Percentiles rank a stretch among this genome's conserved stretches.
Evolutionary conservation across 2,329 filamentous ascomycete genomes (phyloP).

Genomic region (Colletotrichum euphorbiae): DNA sequence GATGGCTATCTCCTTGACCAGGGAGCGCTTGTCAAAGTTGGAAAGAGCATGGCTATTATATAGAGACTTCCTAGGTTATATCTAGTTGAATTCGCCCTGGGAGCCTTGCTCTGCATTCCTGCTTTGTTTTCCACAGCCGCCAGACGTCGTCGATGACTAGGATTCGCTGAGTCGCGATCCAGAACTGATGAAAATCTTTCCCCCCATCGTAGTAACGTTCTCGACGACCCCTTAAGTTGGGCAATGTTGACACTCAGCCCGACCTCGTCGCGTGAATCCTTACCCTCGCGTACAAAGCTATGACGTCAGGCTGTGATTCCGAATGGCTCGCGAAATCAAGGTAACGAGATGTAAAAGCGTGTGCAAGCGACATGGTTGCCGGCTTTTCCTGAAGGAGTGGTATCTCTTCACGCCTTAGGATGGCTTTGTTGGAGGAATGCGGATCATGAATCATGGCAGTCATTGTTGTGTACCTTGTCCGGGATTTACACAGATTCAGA

Average conservation of each 20-base stretch:
- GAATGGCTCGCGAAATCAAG: slow-evolving; percentile 5
- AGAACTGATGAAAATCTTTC: not conserved
- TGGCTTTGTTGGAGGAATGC: not conserved
- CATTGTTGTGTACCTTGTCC: not conserved
- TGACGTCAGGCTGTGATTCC: not conserved
- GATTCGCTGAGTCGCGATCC: not conserved
- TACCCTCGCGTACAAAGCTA: slow-evolving; percentile 1
- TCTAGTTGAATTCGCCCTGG: too few relatives aligned
- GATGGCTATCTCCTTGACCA: too few relatives aligned
- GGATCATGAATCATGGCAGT: not conserved
- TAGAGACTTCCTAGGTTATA: too few relatives aligned
- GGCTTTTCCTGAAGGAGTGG: not conserved
- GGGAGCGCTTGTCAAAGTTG: too few relatives aligned
- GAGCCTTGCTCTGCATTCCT: too few relatives aligned
- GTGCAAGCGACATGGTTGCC: not conserved
- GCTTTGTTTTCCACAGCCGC: too few relatives aligned
- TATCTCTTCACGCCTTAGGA: not conserved
- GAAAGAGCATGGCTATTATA: too few relatives aligned
- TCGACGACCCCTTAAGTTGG: not conserved
- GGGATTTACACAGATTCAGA: not conserved
- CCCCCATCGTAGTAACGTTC: not conserved
- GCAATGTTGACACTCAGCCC: not conserved
- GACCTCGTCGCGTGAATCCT: not conserved
- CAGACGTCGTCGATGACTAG: too few relatives aligned
- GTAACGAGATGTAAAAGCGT: not conserved